Evolutionary conservation across 805 yeast species (phyloP).

Genomic region (Tetrapisispora iriomotensis): DNA sequence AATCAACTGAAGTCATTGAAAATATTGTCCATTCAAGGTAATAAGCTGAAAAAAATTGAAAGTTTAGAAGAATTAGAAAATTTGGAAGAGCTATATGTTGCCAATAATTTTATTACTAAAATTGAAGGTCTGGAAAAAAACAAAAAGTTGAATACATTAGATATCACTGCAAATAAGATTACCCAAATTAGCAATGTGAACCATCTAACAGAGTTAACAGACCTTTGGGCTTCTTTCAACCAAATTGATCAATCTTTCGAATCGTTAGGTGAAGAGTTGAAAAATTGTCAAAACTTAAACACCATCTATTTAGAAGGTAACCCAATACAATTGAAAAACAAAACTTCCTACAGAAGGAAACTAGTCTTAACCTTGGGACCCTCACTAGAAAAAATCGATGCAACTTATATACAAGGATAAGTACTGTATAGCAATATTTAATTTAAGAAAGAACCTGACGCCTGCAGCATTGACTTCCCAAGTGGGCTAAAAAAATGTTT

Average conservation of each 20-base stretch:
- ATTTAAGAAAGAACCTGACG: too few relatives aligned
- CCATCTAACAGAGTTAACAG: conserved; percentile 67
- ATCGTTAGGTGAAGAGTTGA: conserved; percentile 57
- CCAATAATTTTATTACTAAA: conserved; percentile 69
- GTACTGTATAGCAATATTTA: neutral
- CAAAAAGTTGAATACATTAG: conserved; percentile 58
- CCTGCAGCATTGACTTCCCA: too few relatives aligned
- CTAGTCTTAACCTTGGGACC: conserved; percentile 55
- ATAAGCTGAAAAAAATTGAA: conserved; percentile 66
- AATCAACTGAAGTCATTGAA: conserved; percentile 49
- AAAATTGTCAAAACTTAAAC: conserved; percentile 53
- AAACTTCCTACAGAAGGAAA: conserved; percentile 81
- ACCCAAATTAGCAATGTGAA: conserved; percentile 49
- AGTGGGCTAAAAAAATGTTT: too few relatives aligned
- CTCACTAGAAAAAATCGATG: conserved; percentile 76
- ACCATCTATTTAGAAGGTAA: conserved; percentile 92
- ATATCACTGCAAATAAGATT: conserved; percentile 69
- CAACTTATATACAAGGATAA: conserved; percentile 50
- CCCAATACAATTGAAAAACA: conserved; percentile 65
- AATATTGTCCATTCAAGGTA: conserved; percentile 81
- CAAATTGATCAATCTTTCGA: conserved; percentile 52
- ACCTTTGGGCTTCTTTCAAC: conserved; percentile 88
- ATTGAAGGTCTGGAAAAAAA: conserved; percentile 74
- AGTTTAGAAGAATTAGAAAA: conserved; percentile 64
- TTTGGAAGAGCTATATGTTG: conserved; percentile 77